These are phyloP conservation scores for Cercis canadensis DNA, from an alignment of 306 rosid genomes.

Conservation along the genomic window DNA sequence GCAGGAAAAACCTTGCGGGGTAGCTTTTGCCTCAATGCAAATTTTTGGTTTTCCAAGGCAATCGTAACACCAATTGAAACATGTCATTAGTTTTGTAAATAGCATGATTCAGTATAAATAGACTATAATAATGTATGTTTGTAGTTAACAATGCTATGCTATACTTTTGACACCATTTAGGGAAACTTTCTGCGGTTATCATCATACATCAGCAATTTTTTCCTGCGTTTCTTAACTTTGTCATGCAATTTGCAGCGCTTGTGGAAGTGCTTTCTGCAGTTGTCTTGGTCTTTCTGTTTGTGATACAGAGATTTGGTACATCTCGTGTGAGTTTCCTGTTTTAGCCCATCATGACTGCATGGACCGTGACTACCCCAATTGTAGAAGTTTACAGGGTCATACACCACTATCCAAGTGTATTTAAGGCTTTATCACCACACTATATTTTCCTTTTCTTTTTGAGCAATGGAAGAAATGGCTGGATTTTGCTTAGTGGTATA, in stretches of 20 bases:
- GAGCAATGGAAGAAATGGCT: conserved; percentile 76
- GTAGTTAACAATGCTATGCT: neutral
- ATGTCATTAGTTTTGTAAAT: too few relatives aligned
- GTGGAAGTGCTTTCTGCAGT: too few relatives aligned
- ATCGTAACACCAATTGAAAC: too few relatives aligned
- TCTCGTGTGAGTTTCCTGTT: conserved; percentile 59
- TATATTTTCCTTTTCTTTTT: conserved; percentile 68
- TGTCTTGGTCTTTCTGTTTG: too few relatives aligned
- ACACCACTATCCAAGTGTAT: conserved; percentile 67
- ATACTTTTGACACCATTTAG: conserved; percentile 12
- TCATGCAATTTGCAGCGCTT: too few relatives aligned
- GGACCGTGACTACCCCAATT: conserved; percentile 78
- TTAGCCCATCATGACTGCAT: conserved; percentile 84
- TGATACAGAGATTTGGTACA: conserved; percentile 56
- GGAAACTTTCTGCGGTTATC: neutral
- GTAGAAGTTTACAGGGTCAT: conserved; percentile 83
- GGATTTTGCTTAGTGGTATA: conserved; percentile 79
- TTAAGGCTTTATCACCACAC: conserved; percentile 80
- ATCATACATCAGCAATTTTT: too few relatives aligned
- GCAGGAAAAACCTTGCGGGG: too few relatives aligned
- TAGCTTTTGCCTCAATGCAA: too few relatives aligned
- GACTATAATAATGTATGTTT: neutral
- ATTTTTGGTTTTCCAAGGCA: too few relatives aligned
- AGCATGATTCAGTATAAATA: too few relatives aligned
- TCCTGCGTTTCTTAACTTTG: too few relatives aligned